Percentiles rank a stretch among this genome's conserved stretches.
These are phyloP conservation scores for Pseudopithomyces maydicus DNA, from an alignment of 2,329 filamentous ascomycete species.

Conservation along the genomic window DNA sequence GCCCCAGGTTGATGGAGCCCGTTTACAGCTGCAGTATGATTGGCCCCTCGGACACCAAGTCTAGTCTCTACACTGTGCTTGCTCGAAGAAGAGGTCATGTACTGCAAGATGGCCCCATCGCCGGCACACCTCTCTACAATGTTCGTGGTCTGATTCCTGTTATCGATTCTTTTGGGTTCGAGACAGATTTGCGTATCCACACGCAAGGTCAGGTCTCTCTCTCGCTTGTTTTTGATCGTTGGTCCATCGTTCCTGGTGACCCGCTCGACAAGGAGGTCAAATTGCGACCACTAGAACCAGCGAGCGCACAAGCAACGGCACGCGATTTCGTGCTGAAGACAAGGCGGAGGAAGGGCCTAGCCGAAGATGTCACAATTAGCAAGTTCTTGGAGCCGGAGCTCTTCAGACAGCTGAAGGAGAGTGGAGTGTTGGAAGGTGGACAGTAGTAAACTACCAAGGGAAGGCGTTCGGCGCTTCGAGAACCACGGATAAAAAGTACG, in stretches of 20 bases:
- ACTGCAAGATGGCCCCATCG: slow-evolving; percentile 89
- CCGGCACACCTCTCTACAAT: slow-evolving; percentile 90
- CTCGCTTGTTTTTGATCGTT: slow-evolving; percentile 91
- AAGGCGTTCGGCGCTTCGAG: not conserved
- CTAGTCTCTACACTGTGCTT: slow-evolving; percentile 88
- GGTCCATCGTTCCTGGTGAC: slow-evolving; percentile 95
- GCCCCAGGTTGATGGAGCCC: slow-evolving; percentile 94
- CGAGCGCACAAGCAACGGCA: slow-evolving; percentile 84
- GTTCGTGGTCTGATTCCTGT: slow-evolving; percentile 91
- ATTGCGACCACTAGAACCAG: slow-evolving; percentile 83
- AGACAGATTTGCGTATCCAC: slow-evolving; percentile 95
- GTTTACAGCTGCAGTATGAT: slow-evolving; percentile 93
- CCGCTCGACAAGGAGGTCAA: slow-evolving; percentile 87
- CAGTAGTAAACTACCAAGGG: not conserved
- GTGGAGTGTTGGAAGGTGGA: slow-evolving; percentile 75
- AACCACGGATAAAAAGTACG: not conserved
- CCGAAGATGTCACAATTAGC: slow-evolving; percentile 92
- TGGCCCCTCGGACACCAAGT: slow-evolving; percentile 86
- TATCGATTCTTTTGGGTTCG: slow-evolving; percentile 97
- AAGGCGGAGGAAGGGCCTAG: slow-evolving; percentile 86
- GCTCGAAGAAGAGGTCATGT: slow-evolving; percentile 89
- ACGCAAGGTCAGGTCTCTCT: slow-evolving; percentile 92
- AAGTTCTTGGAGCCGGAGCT: slow-evolving; percentile 97
- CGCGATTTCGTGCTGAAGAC: slow-evolving; percentile 98
- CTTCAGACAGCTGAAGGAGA: slow-evolving; percentile 85